Percentiles rank a stretch among this genome's conserved stretches.
Conservation (phyloP, 208 protist species). For the Leishmania lainsoni region DNA sequence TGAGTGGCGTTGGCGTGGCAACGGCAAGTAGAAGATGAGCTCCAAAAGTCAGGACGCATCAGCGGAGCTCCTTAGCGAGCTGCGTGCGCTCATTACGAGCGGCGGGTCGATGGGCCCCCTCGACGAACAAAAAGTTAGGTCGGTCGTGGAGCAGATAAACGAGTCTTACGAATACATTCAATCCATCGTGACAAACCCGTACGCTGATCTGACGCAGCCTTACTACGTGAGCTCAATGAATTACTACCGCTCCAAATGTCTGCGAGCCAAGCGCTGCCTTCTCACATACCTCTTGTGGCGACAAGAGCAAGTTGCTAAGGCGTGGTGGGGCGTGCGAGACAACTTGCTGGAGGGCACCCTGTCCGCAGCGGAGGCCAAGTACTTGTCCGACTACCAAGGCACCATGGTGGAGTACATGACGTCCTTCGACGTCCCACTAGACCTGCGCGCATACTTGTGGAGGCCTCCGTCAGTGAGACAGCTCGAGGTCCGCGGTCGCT, state of each 20-base stretch:
- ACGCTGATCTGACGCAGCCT: constrained; percentile 64
- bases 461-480: constrained; percentile 76
- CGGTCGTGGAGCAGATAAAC: constrained; percentile 58
- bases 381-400: constrained; percentile 77
- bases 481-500: constrained; percentile 75
- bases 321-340: constrained; percentile 81
- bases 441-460: constrained; percentile 83
- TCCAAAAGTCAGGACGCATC: constrained; percentile 53
- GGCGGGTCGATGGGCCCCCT: constrained; percentile 55
- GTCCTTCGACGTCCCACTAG: constrained; percentile 77
- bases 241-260: constrained; percentile 75
- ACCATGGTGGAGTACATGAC: constrained; percentile 91
- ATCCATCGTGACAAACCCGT: constrained; percentile 70
- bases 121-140: constrained; percentile 73
- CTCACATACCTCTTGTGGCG: constrained; percentile 83
- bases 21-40: constrained; percentile 8
- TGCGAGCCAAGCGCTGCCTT: constrained; percentile 83
- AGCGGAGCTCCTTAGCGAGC: constrained; percentile 79
- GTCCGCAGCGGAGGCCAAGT: constrained; percentile 52
- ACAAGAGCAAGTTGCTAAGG: constrained; percentile 53
- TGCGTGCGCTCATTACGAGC: constrained; percentile 77
- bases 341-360: constrained; percentile 61
- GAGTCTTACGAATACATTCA: constrained; percentile 60
- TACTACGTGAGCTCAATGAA: constrained; percentile 78
- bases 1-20: not conserved